These are phyloP conservation scores for Metschnikowia bowlesiae DNA, from an alignment of 805 yeast species.

Conservation along the genomic window DNA sequence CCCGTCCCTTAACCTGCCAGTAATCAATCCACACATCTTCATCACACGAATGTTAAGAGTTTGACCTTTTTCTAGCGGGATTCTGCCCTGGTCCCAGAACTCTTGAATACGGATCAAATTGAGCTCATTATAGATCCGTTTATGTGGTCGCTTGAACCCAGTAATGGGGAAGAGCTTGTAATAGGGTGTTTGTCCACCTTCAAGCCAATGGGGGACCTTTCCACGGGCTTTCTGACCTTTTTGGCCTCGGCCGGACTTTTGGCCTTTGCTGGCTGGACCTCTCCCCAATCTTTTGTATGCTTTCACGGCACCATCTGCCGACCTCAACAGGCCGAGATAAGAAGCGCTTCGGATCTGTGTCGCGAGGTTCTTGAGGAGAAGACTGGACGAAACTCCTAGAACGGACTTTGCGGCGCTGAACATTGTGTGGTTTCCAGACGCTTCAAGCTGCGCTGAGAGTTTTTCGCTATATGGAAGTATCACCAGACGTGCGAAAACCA, in stretches of 20 bases:
- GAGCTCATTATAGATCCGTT: slow-evolving; percentile 49
- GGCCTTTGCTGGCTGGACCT: slow-evolving; percentile 93
- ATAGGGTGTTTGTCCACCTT: slow-evolving; percentile 98
- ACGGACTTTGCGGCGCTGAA: slow-evolving; percentile 4
- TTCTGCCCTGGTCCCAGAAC: slow-evolving; percentile 64
- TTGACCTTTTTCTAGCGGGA: slow-evolving; percentile 55
- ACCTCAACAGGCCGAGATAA: slow-evolving; percentile 50
- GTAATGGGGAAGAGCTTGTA: slow-evolving; percentile 79
- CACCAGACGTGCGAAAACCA: neutral
- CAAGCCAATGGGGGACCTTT: slow-evolving; percentile 87
- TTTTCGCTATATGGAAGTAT: slow-evolving; percentile 2
- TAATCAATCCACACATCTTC: slow-evolving; percentile 67
- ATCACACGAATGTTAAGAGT: slow-evolving; percentile 70
- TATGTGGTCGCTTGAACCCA: slow-evolving; percentile 73
- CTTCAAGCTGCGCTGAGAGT: neutral
- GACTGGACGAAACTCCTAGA: slow-evolving; percentile 1
- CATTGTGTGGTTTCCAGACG: slow-evolving; percentile 3
- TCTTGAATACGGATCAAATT: slow-evolving; percentile 67
- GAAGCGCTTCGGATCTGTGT: slow-evolving; percentile 35
- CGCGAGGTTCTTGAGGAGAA: neutral
- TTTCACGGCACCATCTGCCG: slow-evolving; percentile 58
- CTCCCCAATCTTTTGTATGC: slow-evolving; percentile 79
- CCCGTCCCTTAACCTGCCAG: slow-evolving; percentile 73
- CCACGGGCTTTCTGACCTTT: slow-evolving; percentile 98
- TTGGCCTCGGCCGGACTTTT: slow-evolving; percentile 95